Conservation (phyloP, 2,329 filamentous ascomycete genomes). For the Xylariales sp. region DNA sequence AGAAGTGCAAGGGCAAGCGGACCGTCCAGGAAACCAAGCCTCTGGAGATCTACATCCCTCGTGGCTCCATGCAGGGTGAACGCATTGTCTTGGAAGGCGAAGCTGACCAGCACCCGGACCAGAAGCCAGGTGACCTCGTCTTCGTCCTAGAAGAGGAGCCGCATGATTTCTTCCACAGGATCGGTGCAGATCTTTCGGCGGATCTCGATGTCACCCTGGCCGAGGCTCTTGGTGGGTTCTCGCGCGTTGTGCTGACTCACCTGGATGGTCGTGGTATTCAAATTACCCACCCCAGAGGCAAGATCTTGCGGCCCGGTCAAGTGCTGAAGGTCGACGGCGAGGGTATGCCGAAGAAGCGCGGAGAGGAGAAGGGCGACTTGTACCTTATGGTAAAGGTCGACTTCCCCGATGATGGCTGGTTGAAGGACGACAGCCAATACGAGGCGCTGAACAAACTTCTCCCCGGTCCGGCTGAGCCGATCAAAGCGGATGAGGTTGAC, state of each 20-base stretch:
- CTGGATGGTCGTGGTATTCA: slow-evolving; percentile 89
- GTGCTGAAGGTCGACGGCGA: slow-evolving; percentile 82
- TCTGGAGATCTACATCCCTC: slow-evolving; percentile 91
- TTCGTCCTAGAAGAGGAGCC: slow-evolving; percentile 80
- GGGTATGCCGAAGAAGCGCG: slow-evolving; percentile 90
- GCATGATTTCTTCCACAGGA: slow-evolving; percentile 77
- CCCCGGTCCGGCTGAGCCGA: slow-evolving; percentile 56
- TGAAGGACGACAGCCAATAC: slow-evolving; percentile 65
- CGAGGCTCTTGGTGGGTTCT: slow-evolving; percentile 85
- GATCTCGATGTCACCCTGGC: slow-evolving; percentile 75
- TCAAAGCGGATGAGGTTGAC: slow-evolving; percentile 71
- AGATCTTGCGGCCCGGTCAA: slow-evolving; percentile 77
- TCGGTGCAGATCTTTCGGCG: slow-evolving; percentile 78
- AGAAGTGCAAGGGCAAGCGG: slow-evolving; percentile 94
- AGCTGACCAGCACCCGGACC: slow-evolving; percentile 85
- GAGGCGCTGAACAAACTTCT: slow-evolving; percentile 70
- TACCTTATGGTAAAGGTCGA: slow-evolving; percentile 82
- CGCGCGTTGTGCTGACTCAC: slow-evolving; percentile 83
- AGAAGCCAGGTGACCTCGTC: slow-evolving; percentile 87
- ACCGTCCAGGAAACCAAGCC: slow-evolving; percentile 87
- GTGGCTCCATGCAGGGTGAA: slow-evolving; percentile 81
- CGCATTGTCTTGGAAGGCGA: slow-evolving; percentile 87
- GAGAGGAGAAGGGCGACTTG: slow-evolving; percentile 78
- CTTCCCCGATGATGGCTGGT: slow-evolving; percentile 86
- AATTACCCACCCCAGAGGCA: slow-evolving; percentile 73